phyloP scores from a whole-genome alignment of 495 filamentous ascomycete genomes.

The Melanomma pulvis-pyrius region DNA sequence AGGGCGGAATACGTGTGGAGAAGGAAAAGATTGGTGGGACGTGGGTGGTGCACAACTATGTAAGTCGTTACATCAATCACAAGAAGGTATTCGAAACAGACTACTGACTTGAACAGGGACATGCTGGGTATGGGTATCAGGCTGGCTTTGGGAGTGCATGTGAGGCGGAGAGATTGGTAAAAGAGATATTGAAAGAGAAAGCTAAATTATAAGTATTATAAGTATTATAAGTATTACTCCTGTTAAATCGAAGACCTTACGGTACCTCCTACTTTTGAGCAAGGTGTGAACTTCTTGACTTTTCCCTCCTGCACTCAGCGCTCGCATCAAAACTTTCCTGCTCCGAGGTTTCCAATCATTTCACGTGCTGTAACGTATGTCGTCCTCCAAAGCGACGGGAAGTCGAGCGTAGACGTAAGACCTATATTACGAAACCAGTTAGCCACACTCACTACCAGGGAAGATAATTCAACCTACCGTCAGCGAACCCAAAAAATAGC shows the following conservation, averaged over 20 bases:
- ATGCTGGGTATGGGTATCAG: constrained; percentile 91
- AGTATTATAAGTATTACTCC: background rate
- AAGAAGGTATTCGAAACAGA: background rate
- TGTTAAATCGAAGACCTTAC: too few species aligned
- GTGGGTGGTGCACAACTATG: constrained; percentile 88
- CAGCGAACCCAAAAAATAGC: constrained; percentile 84
- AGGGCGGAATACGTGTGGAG: constrained; percentile 79
- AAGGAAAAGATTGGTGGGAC: constrained; percentile 72
- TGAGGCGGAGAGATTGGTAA: constrained; percentile 69
- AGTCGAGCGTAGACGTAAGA: constrained; percentile 56
- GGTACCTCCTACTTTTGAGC: too few species aligned
- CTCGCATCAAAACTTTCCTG: constrained; percentile 64
- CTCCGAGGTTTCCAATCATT: constrained; percentile 71
- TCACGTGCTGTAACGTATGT: constrained; percentile 68
- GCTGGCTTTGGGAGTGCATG: constrained; percentile 81
- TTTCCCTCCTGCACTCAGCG: background rate
- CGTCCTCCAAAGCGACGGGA: constrained; percentile 78
- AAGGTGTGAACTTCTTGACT: background rate
- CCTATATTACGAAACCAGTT: constrained; percentile 2
- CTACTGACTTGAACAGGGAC: constrained; percentile 52
- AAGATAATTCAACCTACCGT: constrained; percentile 51
- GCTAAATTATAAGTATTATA: constrained; percentile 39
- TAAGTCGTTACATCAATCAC: too few species aligned
- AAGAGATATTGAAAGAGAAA: constrained; percentile 54
- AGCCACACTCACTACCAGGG: background rate